These are phyloP conservation scores for Populus alba DNA, from an alignment of 345 rosid species.

Conservation along the genomic window DNA sequence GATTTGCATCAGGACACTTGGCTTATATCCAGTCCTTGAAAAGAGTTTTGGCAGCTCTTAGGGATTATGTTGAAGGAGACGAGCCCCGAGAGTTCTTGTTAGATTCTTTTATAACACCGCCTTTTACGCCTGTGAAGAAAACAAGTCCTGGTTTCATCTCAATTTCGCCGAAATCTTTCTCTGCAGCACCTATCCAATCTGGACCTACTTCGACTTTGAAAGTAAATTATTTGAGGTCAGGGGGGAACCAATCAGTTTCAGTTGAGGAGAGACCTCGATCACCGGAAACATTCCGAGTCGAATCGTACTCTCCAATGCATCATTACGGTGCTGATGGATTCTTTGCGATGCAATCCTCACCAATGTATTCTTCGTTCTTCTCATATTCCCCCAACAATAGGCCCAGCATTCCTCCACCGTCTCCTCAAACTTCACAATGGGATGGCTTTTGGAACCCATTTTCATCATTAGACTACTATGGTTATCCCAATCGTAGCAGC, in stretches of 20 bases:
- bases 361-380: conserved; percentile 42
- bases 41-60: conserved; percentile 83
- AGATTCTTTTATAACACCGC: conserved; percentile 57
- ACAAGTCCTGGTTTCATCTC: conserved; percentile 59
- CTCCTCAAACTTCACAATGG: conserved; percentile 93
- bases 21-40: conserved; percentile 81
- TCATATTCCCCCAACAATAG: conserved; percentile 46
- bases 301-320: conserved; percentile 58
- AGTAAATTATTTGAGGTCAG: conserved; percentile 61
- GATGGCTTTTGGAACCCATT: conserved; percentile 97
- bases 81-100: conserved; percentile 62
- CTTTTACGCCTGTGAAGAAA: conserved; percentile 63
- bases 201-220: conserved; percentile 49
- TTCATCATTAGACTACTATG: conserved; percentile 79
- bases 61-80: conserved; percentile 68
- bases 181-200: conserved; percentile 41
- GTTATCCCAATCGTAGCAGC: conserved; percentile 53
- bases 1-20: conserved; percentile 68
- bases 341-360: conserved; percentile 58
- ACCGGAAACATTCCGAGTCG: conserved; percentile 63
- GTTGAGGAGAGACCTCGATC: conserved; percentile 76
- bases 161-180: conserved; percentile 53
- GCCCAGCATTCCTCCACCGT: conserved; percentile 68
- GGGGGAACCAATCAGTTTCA: conserved; percentile 58
- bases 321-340: conserved; percentile 55